Conservation (phyloP, 805 yeast species). For the Lipomyces orientalis region DNA sequence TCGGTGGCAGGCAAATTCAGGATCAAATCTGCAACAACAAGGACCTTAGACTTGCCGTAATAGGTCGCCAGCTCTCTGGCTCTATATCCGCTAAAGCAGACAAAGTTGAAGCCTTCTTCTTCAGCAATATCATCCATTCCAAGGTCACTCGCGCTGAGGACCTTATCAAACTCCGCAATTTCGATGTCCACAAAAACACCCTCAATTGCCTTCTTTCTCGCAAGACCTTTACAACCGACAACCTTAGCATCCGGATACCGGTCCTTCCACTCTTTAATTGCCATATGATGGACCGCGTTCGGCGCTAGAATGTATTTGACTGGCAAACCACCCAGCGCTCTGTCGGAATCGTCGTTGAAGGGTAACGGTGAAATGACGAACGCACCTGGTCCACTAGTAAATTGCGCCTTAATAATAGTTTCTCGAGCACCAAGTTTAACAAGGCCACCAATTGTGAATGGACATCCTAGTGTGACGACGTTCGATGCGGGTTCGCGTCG, state of each 20-base stretch:
- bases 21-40: conserved; percentile 64
- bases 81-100: conserved; percentile 59
- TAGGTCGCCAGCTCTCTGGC: conserved; percentile 63
- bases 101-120: conserved; percentile 55
- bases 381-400: conserved; percentile 19
- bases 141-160: conserved; percentile 44
- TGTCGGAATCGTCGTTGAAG: not conserved
- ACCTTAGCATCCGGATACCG: conserved; percentile 58
- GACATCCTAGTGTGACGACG: conserved; percentile 21
- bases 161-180: conserved; percentile 47
- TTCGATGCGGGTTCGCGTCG: conserved; percentile 6
- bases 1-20: conserved; percentile 60
- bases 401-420: conserved; percentile 20
- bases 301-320: conserved; percentile 58
- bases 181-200: conserved; percentile 51
- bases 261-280: conserved; percentile 58
- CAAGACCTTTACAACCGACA: conserved; percentile 56
- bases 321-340: conserved; percentile 17
- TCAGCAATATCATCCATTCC: conserved; percentile 40
- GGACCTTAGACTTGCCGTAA: conserved; percentile 54
- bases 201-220: conserved; percentile 26
- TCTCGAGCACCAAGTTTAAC: conserved; percentile 28
- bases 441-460: conserved; percentile 11
- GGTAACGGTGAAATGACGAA: conserved; percentile 26
- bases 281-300: conserved; percentile 69